Base-by-base conservation (phyloP, 169 alveolate species). In the Toxoplasma gondii region DNA sequence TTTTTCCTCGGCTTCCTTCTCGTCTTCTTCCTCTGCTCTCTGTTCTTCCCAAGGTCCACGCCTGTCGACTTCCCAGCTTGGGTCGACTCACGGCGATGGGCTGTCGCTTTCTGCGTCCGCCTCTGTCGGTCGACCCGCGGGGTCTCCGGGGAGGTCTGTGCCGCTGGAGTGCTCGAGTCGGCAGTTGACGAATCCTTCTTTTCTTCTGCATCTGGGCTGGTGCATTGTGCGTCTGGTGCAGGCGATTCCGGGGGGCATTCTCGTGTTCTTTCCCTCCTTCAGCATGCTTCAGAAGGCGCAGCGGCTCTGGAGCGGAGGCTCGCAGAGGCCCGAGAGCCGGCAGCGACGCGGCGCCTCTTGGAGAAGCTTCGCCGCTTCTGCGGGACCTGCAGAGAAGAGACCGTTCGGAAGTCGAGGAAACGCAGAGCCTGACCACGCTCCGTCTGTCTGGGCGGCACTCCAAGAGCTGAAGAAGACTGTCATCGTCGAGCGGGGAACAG, bases 161-260 rank as follows among this genome's bases (percentile, higher is more conserved):
- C 86, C 86, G 39, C 86, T 78, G 27, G 45, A n/a, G 45, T 78
- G 86, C 45, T 9, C 86, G 22, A 78, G n/a, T 27, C 39, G 45
- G 45, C 82, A 91, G 31, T 58, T 91, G 27, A 27, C 49, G 39
- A 80, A 54, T 45, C 81, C 80, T 5, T 41, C 29, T 31, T 91
- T 91, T 39, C 45, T 91, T 9, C 38, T 44, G 22, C 45, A 91
- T 41, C 80, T 91, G 4, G 94, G 94, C 39, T 70, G 94, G 58
- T 44, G 90, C 41, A 64, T 78, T 31, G 94, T 58, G 39, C 41
- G 90, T 4, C 90, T 91, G 88, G 83, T 80, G 54, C 82, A 78
- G 58, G 82, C 64, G 36, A 78, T 91, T 17, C 94, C 94, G 5
- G 94, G 94, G 0, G 94, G 94, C 36, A 88, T 91, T 7, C 82